These are phyloP conservation scores for Pseudogymnoascus sp. DNA, from an alignment of 2,329 filamentous ascomycete species.

Conservation along the genomic window DNA sequence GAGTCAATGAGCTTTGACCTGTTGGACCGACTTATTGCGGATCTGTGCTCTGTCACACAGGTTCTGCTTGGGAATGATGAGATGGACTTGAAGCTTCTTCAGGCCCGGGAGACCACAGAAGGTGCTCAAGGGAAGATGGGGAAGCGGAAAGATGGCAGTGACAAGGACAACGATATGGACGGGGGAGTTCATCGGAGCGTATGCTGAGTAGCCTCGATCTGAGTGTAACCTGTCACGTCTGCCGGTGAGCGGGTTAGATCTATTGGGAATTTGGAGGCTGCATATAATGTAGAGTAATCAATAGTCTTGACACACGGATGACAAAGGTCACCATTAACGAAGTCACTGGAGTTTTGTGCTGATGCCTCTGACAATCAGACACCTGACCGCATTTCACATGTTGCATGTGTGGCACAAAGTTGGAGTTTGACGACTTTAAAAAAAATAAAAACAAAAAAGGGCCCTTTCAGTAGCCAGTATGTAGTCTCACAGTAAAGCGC, in stretches of 20 bases:
- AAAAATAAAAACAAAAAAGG: neutral
- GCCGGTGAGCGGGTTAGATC: neutral
- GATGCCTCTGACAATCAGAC: neutral
- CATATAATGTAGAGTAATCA: neutral
- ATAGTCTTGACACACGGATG: neutral
- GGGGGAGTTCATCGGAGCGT: neutral
- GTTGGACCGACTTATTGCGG: conserved; percentile 52
- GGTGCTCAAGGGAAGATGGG: neutral
- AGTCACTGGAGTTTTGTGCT: neutral
- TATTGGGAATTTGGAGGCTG: neutral
- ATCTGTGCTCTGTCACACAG: conserved; percentile 54
- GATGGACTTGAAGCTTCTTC: conserved; percentile 42
- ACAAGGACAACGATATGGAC: neutral
- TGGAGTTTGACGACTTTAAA: neutral
- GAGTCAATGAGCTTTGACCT: conserved; percentile 63
- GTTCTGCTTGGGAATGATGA: conserved; percentile 46
- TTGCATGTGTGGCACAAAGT: neutral
- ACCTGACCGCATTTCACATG: neutral
- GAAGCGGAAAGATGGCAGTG: neutral
- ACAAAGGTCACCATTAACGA: neutral
- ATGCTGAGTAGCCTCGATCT: neutral
- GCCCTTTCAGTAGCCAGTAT: neutral
- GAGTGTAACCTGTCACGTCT: neutral
- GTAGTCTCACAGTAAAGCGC: neutral
- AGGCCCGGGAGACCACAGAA: conserved; percentile 25